These are phyloP conservation scores for Globisporangium radiosum DNA, from an alignment of 352 stramenopile species.

Conservation along the genomic window DNA sequence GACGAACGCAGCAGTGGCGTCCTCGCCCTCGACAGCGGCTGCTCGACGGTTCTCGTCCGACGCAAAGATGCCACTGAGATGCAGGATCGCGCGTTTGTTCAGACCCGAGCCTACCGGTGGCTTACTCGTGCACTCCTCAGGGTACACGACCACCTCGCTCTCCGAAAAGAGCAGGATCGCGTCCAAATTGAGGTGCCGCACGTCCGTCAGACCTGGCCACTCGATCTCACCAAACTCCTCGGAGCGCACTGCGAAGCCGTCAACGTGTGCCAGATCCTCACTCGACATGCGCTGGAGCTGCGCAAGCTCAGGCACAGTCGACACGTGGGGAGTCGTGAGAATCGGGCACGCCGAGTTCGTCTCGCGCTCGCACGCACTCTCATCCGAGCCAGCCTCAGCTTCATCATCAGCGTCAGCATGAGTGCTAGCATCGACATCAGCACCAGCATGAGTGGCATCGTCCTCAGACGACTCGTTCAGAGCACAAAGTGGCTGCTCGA, in stretches of 20 bases:
- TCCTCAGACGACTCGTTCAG: not conserved
- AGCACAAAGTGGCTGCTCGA: not conserved
- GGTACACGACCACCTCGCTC: conserved; percentile 39
- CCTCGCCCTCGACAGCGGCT: conserved; percentile 5
- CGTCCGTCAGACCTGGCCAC: conserved; percentile 34
- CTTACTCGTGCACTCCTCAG: conserved; percentile 28
- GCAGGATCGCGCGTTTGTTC: conserved; percentile 44
- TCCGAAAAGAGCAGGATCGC: conserved; percentile 29
- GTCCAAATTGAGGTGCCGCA: conserved; percentile 41
- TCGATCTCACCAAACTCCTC: conserved; percentile 27
- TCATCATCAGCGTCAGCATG: too few species aligned
- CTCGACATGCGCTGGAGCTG: conserved; percentile 32
- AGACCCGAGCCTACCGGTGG: conserved; percentile 26
- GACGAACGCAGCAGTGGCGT: conserved; percentile 21
- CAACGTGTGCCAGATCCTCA: conserved; percentile 26
- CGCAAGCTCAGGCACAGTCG: conserved; percentile 24
- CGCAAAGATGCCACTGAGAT: conserved; percentile 25
- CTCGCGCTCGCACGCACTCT: not conserved
- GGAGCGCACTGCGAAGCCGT: conserved; percentile 36
- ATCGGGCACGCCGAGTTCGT: conserved; percentile 15
- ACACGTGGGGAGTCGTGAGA: conserved; percentile 32
- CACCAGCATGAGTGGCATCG: not conserved
- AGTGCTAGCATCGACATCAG: not conserved
- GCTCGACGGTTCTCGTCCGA: conserved; percentile 6
- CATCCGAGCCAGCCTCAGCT: too few species aligned